Evolutionary conservation across 768 basidiomycete genomes (phyloP).

Genomic region (Tricholoma bakamatsutake): DNA sequence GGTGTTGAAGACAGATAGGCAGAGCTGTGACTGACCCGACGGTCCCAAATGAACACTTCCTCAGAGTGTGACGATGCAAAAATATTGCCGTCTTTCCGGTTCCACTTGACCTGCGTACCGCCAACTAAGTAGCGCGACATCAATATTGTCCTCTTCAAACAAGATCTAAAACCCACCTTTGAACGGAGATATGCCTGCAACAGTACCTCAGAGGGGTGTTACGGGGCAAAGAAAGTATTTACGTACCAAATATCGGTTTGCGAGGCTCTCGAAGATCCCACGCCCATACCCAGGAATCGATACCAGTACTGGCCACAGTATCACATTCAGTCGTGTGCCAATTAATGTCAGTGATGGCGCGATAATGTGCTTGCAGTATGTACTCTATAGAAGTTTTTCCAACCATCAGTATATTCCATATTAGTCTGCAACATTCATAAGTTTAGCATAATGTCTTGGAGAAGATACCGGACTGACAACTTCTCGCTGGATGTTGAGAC

Average conservation of each 20-base stretch:
- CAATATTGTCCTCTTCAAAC: background rate
- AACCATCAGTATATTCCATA: conserved; percentile 85
- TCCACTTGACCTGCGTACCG: conserved; percentile 98
- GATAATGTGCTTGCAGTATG: conserved; percentile 83
- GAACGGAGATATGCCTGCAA: conserved; percentile 37
- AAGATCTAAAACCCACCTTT: conserved; percentile 24
- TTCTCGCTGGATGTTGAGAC: conserved; percentile 88
- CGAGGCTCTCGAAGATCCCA: conserved; percentile 81
- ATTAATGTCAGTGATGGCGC: conserved; percentile 97
- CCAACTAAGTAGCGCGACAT: conserved; percentile 45
- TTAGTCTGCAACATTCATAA: conserved; percentile 43
- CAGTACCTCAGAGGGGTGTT: background rate
- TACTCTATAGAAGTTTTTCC: conserved; percentile 80
- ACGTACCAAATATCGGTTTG: conserved; percentile 71
- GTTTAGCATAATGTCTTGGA: background rate
- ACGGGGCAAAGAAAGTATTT: background rate
- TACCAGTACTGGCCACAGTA: conserved; percentile 81
- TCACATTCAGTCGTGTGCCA: conserved; percentile 90
- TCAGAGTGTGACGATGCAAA: conserved; percentile 88
- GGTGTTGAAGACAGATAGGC: background rate
- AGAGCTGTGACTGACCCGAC: conserved; percentile 53
- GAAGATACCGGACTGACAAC: conserved; percentile 42
- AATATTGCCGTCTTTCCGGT: conserved; percentile 77
- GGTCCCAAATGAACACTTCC: conserved; percentile 91
- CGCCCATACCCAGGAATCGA: conserved; percentile 92